A percentile compares a stretch with the other conserved stretches of the same genome.
These are phyloP conservation scores for Cryptococcus sp. DNA, from an alignment of 1,284 basidiomycete species.

Conservation along the genomic window DNA sequence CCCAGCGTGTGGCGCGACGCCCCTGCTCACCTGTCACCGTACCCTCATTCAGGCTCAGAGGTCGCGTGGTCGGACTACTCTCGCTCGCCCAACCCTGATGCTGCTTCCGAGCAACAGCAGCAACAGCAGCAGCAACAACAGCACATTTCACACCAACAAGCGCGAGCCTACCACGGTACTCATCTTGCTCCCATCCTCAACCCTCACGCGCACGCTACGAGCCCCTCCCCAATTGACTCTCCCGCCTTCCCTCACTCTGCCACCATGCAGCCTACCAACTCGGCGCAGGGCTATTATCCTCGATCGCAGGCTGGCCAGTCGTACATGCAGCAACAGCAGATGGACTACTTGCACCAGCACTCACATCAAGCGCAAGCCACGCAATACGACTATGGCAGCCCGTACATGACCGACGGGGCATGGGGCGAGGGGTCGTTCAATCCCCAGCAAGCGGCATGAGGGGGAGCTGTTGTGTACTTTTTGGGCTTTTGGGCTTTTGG, in stretches of 20 bases:
- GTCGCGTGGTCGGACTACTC: conserved; percentile 27
- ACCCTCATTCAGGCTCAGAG: conserved; percentile 21
- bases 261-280: conserved; percentile 12
- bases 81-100: conserved; percentile 30
- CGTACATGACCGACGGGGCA: conserved; percentile 30
- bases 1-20: conserved; percentile 15
- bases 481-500: too few relatives aligned
- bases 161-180: conserved; percentile 13
- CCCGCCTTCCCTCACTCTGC: conserved; percentile 28
- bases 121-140: conserved; percentile 13
- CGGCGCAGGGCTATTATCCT: conserved; percentile 16
- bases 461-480: background rate
- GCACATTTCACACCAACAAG: conserved; percentile 3
- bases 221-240: conserved; percentile 21
- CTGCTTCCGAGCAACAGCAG: conserved; percentile 1
- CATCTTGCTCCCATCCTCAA: conserved; percentile 38
- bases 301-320: conserved; percentile 6
- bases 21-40: conserved; percentile 27
- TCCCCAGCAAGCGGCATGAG: conserved; percentile 13
- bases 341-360: conserved; percentile 35
- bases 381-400: conserved; percentile 33
- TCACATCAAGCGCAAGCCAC: conserved; percentile 19
- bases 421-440: conserved; percentile 24
- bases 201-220: conserved; percentile 6
- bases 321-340: conserved; percentile 43